Percentiles rank a stretch among this genome's conserved stretches.
Conservation (phyloP, 768 basidiomycete species). For the Fistulinella prunicolor region DNA sequence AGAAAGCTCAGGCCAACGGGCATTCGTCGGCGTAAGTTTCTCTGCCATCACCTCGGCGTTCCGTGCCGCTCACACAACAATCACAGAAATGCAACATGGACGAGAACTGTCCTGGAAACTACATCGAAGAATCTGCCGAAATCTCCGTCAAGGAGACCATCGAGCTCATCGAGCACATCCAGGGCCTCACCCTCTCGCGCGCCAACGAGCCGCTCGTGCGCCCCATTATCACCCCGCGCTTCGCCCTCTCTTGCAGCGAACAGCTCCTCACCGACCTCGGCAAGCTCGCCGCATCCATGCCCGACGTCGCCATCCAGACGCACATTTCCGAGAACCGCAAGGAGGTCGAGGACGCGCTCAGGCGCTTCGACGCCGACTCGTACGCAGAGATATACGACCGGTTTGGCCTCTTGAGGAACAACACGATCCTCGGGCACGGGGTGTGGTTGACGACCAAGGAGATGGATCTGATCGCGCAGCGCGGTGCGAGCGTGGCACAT, state of each 20-base stretch:
- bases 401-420: constrained; percentile 64
- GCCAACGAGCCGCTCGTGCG: constrained; percentile 60
- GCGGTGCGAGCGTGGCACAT: constrained; percentile 77
- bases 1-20: too few relatives aligned
- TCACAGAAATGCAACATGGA: constrained; percentile 32
- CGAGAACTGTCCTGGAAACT: constrained; percentile 66
- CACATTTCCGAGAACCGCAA: constrained; percentile 81
- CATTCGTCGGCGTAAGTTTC: too few relatives aligned
- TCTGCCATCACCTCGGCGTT: too few relatives aligned
- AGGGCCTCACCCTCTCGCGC: constrained; percentile 39
- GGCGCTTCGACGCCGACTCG: constrained; percentile 61
- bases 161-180: constrained; percentile 65
- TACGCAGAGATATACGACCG: constrained; percentile 82
- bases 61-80: too few relatives aligned
- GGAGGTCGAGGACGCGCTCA: constrained; percentile 63
- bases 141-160: constrained; percentile 59
- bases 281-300: constrained; percentile 50
- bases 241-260: constrained; percentile 82
- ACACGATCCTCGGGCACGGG: constrained; percentile 85
- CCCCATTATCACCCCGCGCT: constrained; percentile 89
- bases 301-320: constrained; percentile 76
- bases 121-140: constrained; percentile 58
- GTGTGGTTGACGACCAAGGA: constrained; percentile 74
- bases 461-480: constrained; percentile 59
- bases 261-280: constrained; percentile 61